These are phyloP conservation scores for Agrocybe praecox DNA, from an alignment of 768 basidiomycete species.

Conservation along the genomic window DNA sequence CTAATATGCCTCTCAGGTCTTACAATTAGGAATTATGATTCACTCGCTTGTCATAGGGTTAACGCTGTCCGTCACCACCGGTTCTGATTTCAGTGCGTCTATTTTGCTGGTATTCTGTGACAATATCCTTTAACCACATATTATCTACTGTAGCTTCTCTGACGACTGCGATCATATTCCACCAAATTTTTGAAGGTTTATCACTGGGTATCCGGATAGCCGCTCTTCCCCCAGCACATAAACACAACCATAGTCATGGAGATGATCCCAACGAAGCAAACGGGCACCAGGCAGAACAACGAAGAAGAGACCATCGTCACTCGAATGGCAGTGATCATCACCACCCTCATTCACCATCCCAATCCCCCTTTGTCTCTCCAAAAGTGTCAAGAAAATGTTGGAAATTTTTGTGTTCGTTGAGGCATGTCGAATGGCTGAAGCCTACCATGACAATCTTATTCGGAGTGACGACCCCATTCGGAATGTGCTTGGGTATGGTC, in stretches of 20 bases:
- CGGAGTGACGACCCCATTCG: constrained; percentile 73
- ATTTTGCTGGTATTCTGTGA: background rate
- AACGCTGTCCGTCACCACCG: constrained; percentile 70
- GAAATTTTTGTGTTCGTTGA: constrained; percentile 6
- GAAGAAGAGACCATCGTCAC: background rate
- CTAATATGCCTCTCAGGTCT: constrained; percentile 44
- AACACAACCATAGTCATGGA: constrained; percentile 3
- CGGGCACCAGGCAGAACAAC: background rate
- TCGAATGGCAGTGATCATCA: background rate
- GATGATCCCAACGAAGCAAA: constrained; percentile 1
- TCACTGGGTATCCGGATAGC: constrained; percentile 84
- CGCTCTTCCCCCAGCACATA: constrained; percentile 50
- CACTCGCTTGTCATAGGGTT: constrained; percentile 82
- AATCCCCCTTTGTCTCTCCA: background rate
- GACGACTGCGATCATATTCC: constrained; percentile 75
- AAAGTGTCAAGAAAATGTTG: background rate
- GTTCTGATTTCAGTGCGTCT: constrained; percentile 69
- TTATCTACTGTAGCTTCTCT: constrained; percentile 54
- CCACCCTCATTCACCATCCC: background rate
- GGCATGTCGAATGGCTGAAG: constrained; percentile 42
- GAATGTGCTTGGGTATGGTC: constrained; percentile 62
- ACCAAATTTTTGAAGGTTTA: constrained; percentile 84
- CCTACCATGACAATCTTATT: constrained; percentile 62
- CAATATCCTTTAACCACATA: background rate
- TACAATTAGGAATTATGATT: constrained; percentile 87